These are phyloP conservation scores for Aspergillus felis DNA, from an alignment of 2,329 filamentous ascomycete genomes.

Conservation along the genomic window DNA sequence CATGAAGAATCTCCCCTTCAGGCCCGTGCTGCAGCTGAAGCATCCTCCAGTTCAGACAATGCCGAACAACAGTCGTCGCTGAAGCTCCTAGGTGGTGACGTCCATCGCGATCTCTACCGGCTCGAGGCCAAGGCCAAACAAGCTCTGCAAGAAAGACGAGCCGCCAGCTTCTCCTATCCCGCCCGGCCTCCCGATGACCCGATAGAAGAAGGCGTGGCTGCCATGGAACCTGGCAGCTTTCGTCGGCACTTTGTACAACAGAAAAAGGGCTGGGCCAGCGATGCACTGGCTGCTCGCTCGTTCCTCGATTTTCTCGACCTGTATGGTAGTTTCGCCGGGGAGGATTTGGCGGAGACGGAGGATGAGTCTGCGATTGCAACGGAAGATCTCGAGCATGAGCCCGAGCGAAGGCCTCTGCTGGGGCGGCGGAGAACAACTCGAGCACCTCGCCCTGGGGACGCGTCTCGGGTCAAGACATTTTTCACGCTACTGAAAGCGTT, in stretches of 20 bases:
- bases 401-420: constrained; percentile 61
- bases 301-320: constrained; percentile 74
- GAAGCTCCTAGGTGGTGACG: constrained; percentile 69
- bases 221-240: constrained; percentile 53
- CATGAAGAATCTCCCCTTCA: constrained; percentile 8
- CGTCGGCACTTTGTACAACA: constrained; percentile 49
- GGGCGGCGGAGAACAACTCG: constrained; percentile 51
- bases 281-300: constrained; percentile 14
- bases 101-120: constrained; percentile 74
- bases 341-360: constrained; percentile 58
- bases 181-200: constrained; percentile 19
- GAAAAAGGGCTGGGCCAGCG: constrained; percentile 21
- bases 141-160: constrained; percentile 51
- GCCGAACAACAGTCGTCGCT: constrained; percentile 59
- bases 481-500: constrained; percentile 77
- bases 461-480: constrained; percentile 68
- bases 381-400: constrained; percentile 23
- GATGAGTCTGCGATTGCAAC: constrained; percentile 50
- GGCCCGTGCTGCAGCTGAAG: constrained; percentile 1
- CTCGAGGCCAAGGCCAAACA: constrained; percentile 54
- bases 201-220: constrained; percentile 34
- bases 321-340: constrained; percentile 73
- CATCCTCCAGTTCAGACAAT: not conserved
- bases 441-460: constrained; percentile 53
- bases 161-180: constrained; percentile 64